These are phyloP conservation scores for Aspergillus novoparasiticus DNA, from an alignment of 2,329 filamentous ascomycete genomes.

Conservation along the genomic window DNA sequence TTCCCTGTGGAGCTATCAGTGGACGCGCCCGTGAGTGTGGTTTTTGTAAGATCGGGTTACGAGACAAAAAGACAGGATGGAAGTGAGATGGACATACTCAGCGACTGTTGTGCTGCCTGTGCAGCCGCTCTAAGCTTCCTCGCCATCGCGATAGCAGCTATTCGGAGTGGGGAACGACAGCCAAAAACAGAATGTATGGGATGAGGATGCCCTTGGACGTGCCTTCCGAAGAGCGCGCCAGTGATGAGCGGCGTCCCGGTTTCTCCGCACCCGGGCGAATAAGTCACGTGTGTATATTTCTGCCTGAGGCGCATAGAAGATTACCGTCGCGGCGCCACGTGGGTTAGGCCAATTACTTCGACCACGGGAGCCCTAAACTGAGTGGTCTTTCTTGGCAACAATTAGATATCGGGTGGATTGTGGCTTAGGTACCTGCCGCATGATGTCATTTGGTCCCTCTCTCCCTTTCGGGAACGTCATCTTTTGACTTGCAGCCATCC, in stretches of 20 bases:
- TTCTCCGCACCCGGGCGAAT: conserved; percentile 6
- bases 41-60: conserved; percentile 3
- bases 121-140: conserved; percentile 50
- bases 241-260: conserved; percentile 7
- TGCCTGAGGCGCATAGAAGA: conserved; percentile 4
- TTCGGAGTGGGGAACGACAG: conserved; percentile 8
- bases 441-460: conserved; percentile 12
- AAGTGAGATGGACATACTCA: conserved; percentile 39
- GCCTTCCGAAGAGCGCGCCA: conserved; percentile 18
- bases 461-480: conserved; percentile 1
- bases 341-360: background rate
- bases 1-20: conserved; percentile 40
- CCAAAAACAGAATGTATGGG: conserved; percentile 9
- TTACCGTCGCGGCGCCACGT: conserved; percentile 1
- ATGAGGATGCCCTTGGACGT: conserved; percentile 13
- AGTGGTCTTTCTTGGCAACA: background rate
- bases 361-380: conserved; percentile 1
- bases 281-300: conserved; percentile 5
- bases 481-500: background rate
- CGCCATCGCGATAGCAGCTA: conserved; percentile 38
- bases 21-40: conserved; percentile 11
- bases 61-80: conserved; percentile 1
- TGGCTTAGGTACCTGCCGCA: background rate
- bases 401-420: background rate
- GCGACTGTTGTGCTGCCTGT: conserved; percentile 49